Conservation (phyloP, 2,329 filamentous ascomycete species). For the Podosphaera fusca region DNA sequence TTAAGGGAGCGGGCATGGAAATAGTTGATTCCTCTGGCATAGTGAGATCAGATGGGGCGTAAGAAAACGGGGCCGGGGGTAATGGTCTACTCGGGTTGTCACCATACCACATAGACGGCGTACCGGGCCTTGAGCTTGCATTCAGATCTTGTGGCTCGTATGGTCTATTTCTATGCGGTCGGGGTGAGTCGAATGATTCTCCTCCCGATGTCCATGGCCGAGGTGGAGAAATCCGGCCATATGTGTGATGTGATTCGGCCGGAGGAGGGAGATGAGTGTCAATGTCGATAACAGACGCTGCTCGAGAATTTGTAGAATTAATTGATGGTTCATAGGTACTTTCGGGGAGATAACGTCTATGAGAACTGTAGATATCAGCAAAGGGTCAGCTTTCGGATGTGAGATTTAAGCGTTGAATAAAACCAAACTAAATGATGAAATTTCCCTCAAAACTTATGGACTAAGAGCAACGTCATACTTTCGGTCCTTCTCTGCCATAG, state of each 20-base stretch:
- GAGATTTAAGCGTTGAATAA: too few species aligned
- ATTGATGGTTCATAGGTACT: slow-evolving; percentile 26
- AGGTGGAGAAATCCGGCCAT: slow-evolving; percentile 28
- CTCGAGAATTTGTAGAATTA: slow-evolving; percentile 22
- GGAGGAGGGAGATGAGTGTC: slow-evolving; percentile 36
- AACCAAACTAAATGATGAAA: slow-evolving; percentile 9
- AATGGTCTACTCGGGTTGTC: slow-evolving; percentile 70
- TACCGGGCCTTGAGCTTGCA: slow-evolving; percentile 72
- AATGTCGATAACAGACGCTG: slow-evolving; percentile 30
- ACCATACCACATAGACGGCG: slow-evolving; percentile 70
- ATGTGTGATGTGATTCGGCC: slow-evolving; percentile 39
- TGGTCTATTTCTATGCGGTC: slow-evolving; percentile 43
- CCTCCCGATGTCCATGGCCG: slow-evolving; percentile 35
- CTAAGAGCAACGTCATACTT: slow-evolving; percentile 7
- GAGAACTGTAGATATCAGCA: slow-evolving; percentile 10
- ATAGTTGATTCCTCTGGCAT: slow-evolving; percentile 47
- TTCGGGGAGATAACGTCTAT: slow-evolving; percentile 14
- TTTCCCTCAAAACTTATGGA: slow-evolving; percentile 16
- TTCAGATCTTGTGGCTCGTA: slow-evolving; percentile 82
- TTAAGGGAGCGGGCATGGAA: slow-evolving; percentile 42
- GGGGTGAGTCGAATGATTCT: slow-evolving; percentile 32
- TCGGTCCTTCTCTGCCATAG: slow-evolving; percentile 16
- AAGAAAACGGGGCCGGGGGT: slow-evolving; percentile 71
- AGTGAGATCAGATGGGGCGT: slow-evolving; percentile 25
- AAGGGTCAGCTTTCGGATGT: not conserved